Conservation (phyloP, 768 basidiomycete genomes). For the Chalciporus piperatus region DNA sequence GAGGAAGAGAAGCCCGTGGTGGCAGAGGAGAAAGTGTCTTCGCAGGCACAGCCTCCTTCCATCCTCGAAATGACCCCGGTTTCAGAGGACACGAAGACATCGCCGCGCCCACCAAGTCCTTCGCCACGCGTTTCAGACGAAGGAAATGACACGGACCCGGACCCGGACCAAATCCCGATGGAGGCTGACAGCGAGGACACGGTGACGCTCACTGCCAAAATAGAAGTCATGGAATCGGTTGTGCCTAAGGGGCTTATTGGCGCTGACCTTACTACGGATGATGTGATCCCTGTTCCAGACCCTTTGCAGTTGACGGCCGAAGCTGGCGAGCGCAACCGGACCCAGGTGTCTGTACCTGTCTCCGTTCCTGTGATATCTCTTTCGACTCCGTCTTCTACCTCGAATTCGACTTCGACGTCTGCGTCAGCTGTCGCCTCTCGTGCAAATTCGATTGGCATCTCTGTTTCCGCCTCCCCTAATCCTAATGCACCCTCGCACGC, state of each 20-base stretch:
- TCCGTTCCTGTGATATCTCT: background rate
- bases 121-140: constrained; percentile 2
- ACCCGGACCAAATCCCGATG: constrained; percentile 7
- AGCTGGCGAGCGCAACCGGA: constrained; percentile 17
- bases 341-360: background rate
- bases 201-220: constrained; percentile 21
- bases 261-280: constrained; percentile 16
- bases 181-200: constrained; percentile 4
- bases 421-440: constrained; percentile 23
- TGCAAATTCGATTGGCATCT: constrained; percentile 23
- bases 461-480: constrained; percentile 2
- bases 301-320: constrained; percentile 30
- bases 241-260: constrained; percentile 19
- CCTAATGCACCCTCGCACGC: constrained; percentile 1
- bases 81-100: background rate
- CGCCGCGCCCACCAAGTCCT: background rate
- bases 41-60: background rate
- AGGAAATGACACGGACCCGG: constrained; percentile 1
- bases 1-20: background rate
- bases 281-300: constrained; percentile 29
- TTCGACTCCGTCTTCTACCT: constrained; percentile 9
- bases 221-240: constrained; percentile 23
- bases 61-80: background rate
- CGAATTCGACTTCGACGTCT: constrained; percentile 23
- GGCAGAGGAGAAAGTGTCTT: background rate